Evolutionary conservation across 1,284 basidiomycete species (phyloP).

Genomic region (Apiotrichum montevideense): DNA sequence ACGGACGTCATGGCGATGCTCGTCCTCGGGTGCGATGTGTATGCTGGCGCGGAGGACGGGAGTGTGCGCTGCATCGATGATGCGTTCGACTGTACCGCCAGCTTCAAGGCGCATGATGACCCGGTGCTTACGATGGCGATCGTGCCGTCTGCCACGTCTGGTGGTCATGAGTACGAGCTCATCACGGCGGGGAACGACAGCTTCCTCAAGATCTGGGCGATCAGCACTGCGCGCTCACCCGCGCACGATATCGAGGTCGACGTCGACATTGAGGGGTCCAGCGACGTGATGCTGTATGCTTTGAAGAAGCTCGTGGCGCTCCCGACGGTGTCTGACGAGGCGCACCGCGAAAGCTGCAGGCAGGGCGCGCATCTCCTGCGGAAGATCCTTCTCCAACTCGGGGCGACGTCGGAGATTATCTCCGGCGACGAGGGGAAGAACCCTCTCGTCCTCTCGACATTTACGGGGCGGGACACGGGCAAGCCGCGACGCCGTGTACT

Average conservation of each 20-base stretch:
- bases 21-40: constrained; percentile 67
- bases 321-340: constrained; percentile 70
- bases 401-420: constrained; percentile 63
- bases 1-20: constrained; percentile 77
- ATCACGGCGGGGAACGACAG: constrained; percentile 81
- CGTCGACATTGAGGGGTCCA: constrained; percentile 36
- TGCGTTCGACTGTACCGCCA: constrained; percentile 72
- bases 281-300: constrained; percentile 54
- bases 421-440: constrained; percentile 57
- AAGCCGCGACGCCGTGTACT: constrained; percentile 58
- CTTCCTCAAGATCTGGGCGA: constrained; percentile 61
- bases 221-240: constrained; percentile 1
- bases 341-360: constrained; percentile 70
- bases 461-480: constrained; percentile 56
- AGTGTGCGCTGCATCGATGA: constrained; percentile 73
- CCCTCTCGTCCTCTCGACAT: constrained; percentile 79
- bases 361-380: constrained; percentile 86
- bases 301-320: constrained; percentile 82
- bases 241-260: constrained; percentile 14
- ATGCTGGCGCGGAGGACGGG: constrained; percentile 76
- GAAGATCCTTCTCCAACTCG: constrained; percentile 77
- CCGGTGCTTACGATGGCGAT: constrained; percentile 73
- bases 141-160: constrained; percentile 16
- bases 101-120: constrained; percentile 71
- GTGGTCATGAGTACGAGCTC: constrained; percentile 46